Conservation (phyloP, 106 monocot species). For the Posidonia australis region DNA sequence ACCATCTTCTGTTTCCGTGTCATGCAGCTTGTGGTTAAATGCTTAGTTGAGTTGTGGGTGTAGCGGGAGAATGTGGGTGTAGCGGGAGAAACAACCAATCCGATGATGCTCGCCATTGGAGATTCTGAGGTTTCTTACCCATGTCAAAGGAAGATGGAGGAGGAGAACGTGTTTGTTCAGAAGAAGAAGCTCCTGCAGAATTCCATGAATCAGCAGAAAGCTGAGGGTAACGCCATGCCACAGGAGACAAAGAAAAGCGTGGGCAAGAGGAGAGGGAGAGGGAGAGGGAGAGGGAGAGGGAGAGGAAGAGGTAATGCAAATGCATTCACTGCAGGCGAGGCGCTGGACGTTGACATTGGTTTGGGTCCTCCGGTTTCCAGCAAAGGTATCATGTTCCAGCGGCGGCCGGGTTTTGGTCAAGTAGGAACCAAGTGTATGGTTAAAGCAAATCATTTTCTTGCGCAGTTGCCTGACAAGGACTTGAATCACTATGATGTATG, state of each 20-base stretch:
- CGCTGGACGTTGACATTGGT: not conserved
- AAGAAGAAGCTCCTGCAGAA: conserved; percentile 40
- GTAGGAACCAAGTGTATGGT: conserved; percentile 72
- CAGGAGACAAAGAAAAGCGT: conserved; percentile 23
- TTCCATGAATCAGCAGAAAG: conserved; percentile 30
- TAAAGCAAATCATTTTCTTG: conserved; percentile 93
- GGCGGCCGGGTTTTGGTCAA: conserved; percentile 65
- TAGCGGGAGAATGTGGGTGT: conserved; percentile 21
- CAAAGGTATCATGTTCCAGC: conserved; percentile 36
- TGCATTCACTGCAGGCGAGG: not conserved
- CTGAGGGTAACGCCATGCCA: conserved; percentile 1
- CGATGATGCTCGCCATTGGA: not conserved
- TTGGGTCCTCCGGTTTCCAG: conserved; percentile 40
- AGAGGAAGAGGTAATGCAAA: conserved; percentile 8
- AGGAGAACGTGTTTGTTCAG: conserved; percentile 23
- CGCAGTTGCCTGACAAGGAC: conserved; percentile 70
- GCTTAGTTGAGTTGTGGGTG: not conserved
- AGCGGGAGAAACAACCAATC: not conserved
- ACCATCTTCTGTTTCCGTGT: not conserved
- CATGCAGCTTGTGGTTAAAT: conserved; percentile 8
- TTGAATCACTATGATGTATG: conserved; percentile 88
- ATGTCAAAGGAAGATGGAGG: conserved; percentile 6
- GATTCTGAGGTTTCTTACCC: conserved; percentile 21
- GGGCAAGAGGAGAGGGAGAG: conserved; percentile 26
- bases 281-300: conserved; percentile 25